phyloP scores from a whole-genome alignment of 2,329 filamentous ascomycete genomes.

The Hypoxylon sp. region DNA sequence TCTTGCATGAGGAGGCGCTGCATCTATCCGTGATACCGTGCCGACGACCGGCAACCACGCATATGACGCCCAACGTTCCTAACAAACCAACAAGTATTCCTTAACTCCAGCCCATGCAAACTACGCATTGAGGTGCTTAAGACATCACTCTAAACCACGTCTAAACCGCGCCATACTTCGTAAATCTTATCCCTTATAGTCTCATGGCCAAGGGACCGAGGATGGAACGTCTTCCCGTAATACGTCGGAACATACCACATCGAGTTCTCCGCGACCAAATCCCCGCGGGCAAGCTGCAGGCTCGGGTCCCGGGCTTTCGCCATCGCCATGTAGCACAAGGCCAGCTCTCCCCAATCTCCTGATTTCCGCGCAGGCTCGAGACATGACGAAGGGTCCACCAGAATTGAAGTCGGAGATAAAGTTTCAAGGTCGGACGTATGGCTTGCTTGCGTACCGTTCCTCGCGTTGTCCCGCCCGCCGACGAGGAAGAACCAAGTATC shows the following conservation, averaged over 20 bases:
- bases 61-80: no score
- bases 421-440: conserved; percentile 25
- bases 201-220: conserved; percentile 55
- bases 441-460: conserved; percentile 40
- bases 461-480: conserved; percentile 57
- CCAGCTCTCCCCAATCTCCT: conserved; percentile 58
- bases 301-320: conserved; percentile 53
- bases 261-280: conserved; percentile 49
- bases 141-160: not conserved
- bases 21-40: no score
- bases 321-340: conserved; percentile 60
- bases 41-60: no score
- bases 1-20: no score
- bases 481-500: conserved; percentile 64
- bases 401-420: conserved; percentile 49
- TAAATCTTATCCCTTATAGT: conserved; percentile 54
- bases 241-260: conserved; percentile 63
- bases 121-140: not conserved
- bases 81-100: no score
- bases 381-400: conserved; percentile 55
- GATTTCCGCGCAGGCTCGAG: conserved; percentile 51
- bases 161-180: conserved; percentile 46
- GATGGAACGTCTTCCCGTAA: conserved; percentile 61
- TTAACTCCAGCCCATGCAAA: not conserved
- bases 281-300: conserved; percentile 48